Evolutionary conservation across 495 filamentous ascomycete species (phyloP).

Genomic region (Tetracladium marchalianum): DNA sequence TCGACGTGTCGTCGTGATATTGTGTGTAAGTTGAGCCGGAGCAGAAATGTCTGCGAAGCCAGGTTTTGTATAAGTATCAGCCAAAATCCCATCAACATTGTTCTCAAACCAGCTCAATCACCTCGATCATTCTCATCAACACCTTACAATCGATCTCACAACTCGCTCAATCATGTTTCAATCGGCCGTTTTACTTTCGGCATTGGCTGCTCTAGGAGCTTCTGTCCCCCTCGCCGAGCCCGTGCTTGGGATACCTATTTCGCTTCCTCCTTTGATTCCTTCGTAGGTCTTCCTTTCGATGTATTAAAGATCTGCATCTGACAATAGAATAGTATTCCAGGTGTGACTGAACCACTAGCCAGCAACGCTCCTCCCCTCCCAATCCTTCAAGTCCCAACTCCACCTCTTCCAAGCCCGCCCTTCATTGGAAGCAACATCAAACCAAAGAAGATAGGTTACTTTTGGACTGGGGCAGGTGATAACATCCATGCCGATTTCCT

Average conservation of each 20-base stretch:
- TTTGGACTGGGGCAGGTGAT: conserved; percentile 52
- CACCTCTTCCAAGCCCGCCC: conserved; percentile 42
- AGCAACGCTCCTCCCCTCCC: conserved; percentile 42
- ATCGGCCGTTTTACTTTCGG: background rate
- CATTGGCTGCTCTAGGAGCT: background rate
- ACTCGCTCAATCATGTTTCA: background rate
- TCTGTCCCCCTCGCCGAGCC: conserved; percentile 5
- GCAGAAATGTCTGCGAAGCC: no score
- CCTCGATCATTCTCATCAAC: conserved; percentile 5
- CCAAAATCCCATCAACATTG: no score
- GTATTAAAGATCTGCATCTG: background rate
- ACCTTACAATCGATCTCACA: background rate
- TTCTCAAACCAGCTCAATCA: background rate
- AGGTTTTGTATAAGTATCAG: no score
- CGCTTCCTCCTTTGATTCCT: conserved; percentile 49
- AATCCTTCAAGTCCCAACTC: conserved; percentile 48
- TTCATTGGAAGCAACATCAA: conserved; percentile 43
- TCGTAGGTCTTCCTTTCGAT: background rate
- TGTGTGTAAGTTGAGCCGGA: no score
- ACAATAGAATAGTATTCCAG: conserved; percentile 25
- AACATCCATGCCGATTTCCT: conserved; percentile 54
- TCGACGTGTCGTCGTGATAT: no score
- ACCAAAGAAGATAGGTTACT: conserved; percentile 59
- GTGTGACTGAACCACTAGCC: conserved; percentile 44
- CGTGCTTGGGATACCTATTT: conserved; percentile 1